Base-by-base conservation (phyloP, 257 asterid species). In the Nicotiana attenuata region DNA sequence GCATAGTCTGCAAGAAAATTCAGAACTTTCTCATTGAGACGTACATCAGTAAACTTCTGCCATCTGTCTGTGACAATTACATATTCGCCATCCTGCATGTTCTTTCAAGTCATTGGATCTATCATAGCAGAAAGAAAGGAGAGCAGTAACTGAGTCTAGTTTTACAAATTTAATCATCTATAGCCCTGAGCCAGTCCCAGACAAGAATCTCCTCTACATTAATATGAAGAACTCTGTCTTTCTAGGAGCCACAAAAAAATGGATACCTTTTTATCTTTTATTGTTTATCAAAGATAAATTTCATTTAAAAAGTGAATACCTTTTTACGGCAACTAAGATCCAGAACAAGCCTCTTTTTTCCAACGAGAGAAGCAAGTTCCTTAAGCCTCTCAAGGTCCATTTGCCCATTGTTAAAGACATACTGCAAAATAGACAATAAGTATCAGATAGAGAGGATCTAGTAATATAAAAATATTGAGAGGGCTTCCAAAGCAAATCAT, bases 311-410 rank as follows among this genome's bases (percentile, higher is more conserved):
- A 83, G 53, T 69, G 59, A 33, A 20, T 78, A 95, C 99, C 98
- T 94, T 96, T 87, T 92, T 96, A 85, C 98, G 89, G 90, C 99
- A 94, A 87, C 98, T 94, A 84, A 96, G 98, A 85, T 96, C 98
- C 93, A 96, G 87, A 73, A 96, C 92, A 69, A 96, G 93, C 86
- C 97, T 92, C 78, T 87, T 86, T 80, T 87, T 96, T 26, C 97
- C 98, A 80, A 96, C 95, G 82, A 87, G 88, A 84, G 80, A 82
- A 64, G 94, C 89, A 80, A 96, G 98, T 84, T 87, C 94, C 85
- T 96, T 87, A 63, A 96, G 95, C 90, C 97, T 91, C 85, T 89
- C 91, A 41, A 89, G 90, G 86, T 94, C 93, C 88, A 96, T 95
- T 83, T 88, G 90, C 19, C 99, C 99, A 87, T 91, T 87, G 82